Evolutionary conservation across 257 asterid genomes (phyloP).

Genomic region (Solanum peruvianum): DNA sequence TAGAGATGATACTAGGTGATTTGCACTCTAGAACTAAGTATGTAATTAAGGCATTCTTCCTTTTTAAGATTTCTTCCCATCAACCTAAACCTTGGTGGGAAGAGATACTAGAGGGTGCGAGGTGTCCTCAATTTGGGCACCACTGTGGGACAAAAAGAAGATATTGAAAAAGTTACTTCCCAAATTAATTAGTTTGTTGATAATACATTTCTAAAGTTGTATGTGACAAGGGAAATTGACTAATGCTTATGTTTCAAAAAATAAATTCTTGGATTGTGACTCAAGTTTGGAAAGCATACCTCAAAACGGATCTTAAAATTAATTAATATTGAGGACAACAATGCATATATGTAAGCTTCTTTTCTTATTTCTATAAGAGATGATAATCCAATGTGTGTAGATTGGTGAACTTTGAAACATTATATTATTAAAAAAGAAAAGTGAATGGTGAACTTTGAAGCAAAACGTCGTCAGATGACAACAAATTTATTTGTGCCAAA

Average conservation of each 20-base stretch:
- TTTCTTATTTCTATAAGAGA: background rate
- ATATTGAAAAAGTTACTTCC: background rate
- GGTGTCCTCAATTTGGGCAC: background rate
- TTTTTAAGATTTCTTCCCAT: background rate
- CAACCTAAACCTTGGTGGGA: background rate
- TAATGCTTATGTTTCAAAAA: background rate
- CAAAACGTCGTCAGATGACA: background rate
- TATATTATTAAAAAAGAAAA: background rate
- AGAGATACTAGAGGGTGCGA: background rate
- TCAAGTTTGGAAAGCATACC: background rate
- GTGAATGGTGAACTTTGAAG: background rate
- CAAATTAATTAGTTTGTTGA: background rate
- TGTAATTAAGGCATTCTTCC: background rate
- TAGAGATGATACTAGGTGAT: background rate
- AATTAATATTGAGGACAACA: background rate
- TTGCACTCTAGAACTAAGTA: background rate
- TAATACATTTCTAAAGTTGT: background rate
- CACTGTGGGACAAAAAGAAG: background rate
- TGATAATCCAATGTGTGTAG: background rate
- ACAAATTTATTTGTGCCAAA: background rate
- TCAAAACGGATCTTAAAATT: background rate
- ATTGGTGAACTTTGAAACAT: background rate
- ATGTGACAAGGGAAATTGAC: background rate
- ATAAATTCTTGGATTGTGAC: background rate
- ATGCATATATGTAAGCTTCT: background rate